Base-by-base conservation (phyloP, 2,329 filamentous ascomycete genomes). In the Plectosphaerella cucumerina region DNA sequence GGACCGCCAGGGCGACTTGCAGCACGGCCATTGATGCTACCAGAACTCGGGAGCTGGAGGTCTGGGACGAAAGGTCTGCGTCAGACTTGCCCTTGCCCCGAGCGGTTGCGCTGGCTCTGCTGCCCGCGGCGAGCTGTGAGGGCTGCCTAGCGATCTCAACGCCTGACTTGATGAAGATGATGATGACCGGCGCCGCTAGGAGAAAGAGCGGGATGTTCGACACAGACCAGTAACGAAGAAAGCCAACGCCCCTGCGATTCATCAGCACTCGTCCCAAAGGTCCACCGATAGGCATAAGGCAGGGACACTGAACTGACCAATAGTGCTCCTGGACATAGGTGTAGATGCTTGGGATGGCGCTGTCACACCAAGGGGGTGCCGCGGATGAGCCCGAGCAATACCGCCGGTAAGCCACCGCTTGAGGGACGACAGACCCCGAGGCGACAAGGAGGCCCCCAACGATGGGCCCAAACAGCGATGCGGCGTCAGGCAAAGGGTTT, bases 121-220 rank as follows among this genome's bases (percentile, higher is more conserved):
- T 12, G 17, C 33, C 45, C 53, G 46, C 22, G 37, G 52, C 2
- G 26, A 31, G 26, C 6, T 31, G 26, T 10, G 53, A 51, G 1
- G 65, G 60, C 18, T 59, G 52, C 3, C 59, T 55, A 18, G 72
- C 51, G 12, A 71, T 51, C 20, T 70, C 76, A 57, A 62, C 62
- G 8, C 82, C 80, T 17, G 91, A 95, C 42, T 67, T 71, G 33
- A 82, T 65, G 55, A 96, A 70, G 9, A 96, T 65, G 34, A 72
- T 72, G 47, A 96, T 73, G 76, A 93, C 87, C 1, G 94, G 94
- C 0, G 81, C 69, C 1, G 92, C 92, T 11, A 99, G 78, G 20
- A 92, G 61, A 69, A 99, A 99, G 2, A 99, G 78, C 0, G 94
- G 94, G 10, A 94, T 64, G 63, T 99, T 97, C 6, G 86, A 83